phyloP scores from a whole-genome alignment of 2,329 filamentous ascomycete species.

The Claviceps maximensis region DNA sequence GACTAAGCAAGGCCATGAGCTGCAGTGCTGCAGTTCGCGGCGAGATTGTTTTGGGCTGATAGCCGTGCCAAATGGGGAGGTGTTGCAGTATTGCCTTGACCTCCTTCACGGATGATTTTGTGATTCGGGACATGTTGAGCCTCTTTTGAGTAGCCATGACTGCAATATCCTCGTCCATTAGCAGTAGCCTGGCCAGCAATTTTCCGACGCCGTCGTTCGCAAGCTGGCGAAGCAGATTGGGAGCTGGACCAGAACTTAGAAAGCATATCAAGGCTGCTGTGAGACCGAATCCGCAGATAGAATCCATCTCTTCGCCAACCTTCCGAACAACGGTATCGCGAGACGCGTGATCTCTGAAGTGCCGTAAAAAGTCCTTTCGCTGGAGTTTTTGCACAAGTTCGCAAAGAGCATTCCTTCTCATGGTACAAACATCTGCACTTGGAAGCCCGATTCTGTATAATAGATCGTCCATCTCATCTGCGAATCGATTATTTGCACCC shows the following conservation, averaged over 20 bases:
- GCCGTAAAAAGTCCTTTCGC: conserved; percentile 48
- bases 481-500: conserved; percentile 51
- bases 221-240: conserved; percentile 45
- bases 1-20: conserved; percentile 36
- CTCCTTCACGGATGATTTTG: conserved; percentile 39
- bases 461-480: conserved; percentile 53
- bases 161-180: conserved; percentile 40
- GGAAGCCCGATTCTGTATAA: conserved; percentile 46
- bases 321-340: conserved; percentile 55
- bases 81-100: conserved; percentile 41
- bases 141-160: conserved; percentile 49
- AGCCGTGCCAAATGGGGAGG: conserved; percentile 47
- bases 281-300: conserved; percentile 49
- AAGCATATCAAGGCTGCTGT: conserved; percentile 51
- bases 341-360: conserved; percentile 62
- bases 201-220: conserved; percentile 37
- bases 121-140: conserved; percentile 55
- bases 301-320: conserved; percentile 45
- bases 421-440: conserved; percentile 30
- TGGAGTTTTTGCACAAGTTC: conserved; percentile 47
- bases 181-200: conserved; percentile 44
- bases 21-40: conserved; percentile 52
- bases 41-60: conserved; percentile 37
- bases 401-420: conserved; percentile 44
- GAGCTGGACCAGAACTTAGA: conserved; percentile 44